Conservation (phyloP, 768 basidiomycete genomes). For the Lactarius trivialis region DNA sequence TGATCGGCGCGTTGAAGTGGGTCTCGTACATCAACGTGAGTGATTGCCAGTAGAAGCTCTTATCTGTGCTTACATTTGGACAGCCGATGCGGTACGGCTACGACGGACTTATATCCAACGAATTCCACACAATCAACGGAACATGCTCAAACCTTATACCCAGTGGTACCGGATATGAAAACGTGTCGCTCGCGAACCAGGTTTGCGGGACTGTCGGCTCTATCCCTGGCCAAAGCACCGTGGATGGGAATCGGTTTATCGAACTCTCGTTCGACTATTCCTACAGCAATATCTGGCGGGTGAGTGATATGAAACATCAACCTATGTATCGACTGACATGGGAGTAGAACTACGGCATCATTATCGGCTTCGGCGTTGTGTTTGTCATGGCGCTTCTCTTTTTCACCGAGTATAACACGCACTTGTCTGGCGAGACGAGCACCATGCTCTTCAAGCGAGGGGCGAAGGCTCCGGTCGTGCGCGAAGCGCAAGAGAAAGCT, state of each 20-base stretch:
- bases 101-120: conserved; percentile 70
- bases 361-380: conserved; percentile 54
- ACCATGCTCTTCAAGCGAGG: conserved; percentile 66
- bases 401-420: conserved; percentile 51
- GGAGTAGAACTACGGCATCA: conserved; percentile 60
- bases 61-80: conserved; percentile 26
- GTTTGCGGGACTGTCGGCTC: conserved; percentile 71
- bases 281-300: conserved; percentile 45
- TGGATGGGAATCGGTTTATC: conserved; percentile 56
- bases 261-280: conserved; percentile 37
- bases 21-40: conserved; percentile 58
- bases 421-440: conserved; percentile 31
- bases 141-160: conserved; percentile 54
- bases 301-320: conserved; percentile 24
- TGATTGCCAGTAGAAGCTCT: neutral
- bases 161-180: conserved; percentile 54
- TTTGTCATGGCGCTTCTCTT: conserved; percentile 53
- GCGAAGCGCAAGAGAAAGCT: conserved; percentile 13
- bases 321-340: neutral
- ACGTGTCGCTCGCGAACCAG: conserved; percentile 54
- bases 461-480: conserved; percentile 27
- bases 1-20: conserved; percentile 86
- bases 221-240: conserved; percentile 48
- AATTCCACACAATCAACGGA: conserved; percentile 68
- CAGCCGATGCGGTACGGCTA: conserved; percentile 69